Percentiles rank a stretch among this genome's conserved stretches.
Conservation (phyloP, 805 yeast species). For the Martiniozyma abietophila region DNA sequence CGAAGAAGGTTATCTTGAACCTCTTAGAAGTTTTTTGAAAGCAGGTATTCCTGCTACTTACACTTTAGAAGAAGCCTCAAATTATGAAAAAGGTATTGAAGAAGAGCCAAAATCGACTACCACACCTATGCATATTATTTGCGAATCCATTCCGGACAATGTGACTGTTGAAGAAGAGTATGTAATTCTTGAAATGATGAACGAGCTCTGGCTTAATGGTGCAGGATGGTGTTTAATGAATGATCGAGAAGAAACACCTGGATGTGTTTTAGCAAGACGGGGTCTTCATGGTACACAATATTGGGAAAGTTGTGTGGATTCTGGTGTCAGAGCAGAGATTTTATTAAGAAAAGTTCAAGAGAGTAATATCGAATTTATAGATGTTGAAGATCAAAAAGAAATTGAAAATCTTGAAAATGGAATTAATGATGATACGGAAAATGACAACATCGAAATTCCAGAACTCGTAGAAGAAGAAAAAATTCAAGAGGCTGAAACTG, state of each 20-base stretch:
- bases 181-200: constrained; percentile 47
- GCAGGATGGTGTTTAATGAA: constrained; percentile 89
- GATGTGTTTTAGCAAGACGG: constrained; percentile 61
- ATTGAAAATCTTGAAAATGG: constrained; percentile 10
- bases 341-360: constrained; percentile 64
- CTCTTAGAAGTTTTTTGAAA: constrained; percentile 38
- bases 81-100: constrained; percentile 37
- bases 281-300: constrained; percentile 30
- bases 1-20: constrained; percentile 30
- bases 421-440: constrained; percentile 15
- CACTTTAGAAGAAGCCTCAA: constrained; percentile 67
- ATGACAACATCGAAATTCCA: constrained; percentile 11
- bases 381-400: constrained; percentile 24
- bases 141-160: constrained; percentile 41
- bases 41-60: constrained; percentile 77
- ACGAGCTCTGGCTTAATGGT: constrained; percentile 66
- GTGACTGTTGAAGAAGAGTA: constrained; percentile 32
- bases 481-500: constrained; percentile 4
- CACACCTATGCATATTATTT: constrained; percentile 69
- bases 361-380: constrained; percentile 51
- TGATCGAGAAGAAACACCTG: constrained; percentile 68
- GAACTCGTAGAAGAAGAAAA: constrained; percentile 13
- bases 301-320: constrained; percentile 54
- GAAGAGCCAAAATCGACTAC: constrained; percentile 41
- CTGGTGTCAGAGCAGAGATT: constrained; percentile 87